phyloP scores from a whole-genome alignment of 495 filamentous ascomycete species.

The Apodospora peruviana region DNA sequence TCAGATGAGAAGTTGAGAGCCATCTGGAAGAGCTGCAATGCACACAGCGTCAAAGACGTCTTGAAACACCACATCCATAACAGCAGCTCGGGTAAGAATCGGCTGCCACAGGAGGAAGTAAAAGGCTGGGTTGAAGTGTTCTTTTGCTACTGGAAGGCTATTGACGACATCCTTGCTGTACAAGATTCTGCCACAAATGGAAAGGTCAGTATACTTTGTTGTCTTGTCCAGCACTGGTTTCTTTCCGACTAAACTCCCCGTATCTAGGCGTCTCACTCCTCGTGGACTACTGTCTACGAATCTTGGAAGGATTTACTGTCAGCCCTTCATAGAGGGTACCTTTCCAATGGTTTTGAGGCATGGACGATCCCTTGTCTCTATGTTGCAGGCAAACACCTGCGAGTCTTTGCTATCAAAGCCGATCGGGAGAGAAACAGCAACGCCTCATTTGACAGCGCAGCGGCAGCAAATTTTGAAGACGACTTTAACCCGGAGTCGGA shows the following conservation, averaged over 20 bases:
- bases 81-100: slow-evolving; percentile 30
- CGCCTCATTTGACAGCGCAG: slow-evolving; percentile 38
- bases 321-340: slow-evolving; percentile 68
- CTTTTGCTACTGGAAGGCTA: slow-evolving; percentile 72
- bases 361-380: slow-evolving; percentile 92
- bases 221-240: background rate
- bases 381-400: slow-evolving; percentile 71
- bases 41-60: slow-evolving; percentile 47
- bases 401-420: slow-evolving; percentile 82
- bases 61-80: slow-evolving; percentile 56
- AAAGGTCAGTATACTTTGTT: slow-evolving; percentile 15
- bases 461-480: slow-evolving; percentile 57
- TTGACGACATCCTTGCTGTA: slow-evolving; percentile 58
- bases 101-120: slow-evolving; percentile 57
- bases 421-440: slow-evolving; percentile 56
- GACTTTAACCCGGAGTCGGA: slow-evolving; percentile 66
- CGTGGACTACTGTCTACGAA: slow-evolving; percentile 73
- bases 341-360: slow-evolving; percentile 59
- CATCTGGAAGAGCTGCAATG: slow-evolving; percentile 60
- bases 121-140: slow-evolving; percentile 81
- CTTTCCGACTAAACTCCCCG: background rate
- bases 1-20: slow-evolving; percentile 51
- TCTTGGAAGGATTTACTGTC: slow-evolving; percentile 77
- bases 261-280: slow-evolving; percentile 34
- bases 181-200: slow-evolving; percentile 34